Conservation (phyloP, 2,329 filamentous ascomycete genomes). For the Hypoxylon sp. region DNA sequence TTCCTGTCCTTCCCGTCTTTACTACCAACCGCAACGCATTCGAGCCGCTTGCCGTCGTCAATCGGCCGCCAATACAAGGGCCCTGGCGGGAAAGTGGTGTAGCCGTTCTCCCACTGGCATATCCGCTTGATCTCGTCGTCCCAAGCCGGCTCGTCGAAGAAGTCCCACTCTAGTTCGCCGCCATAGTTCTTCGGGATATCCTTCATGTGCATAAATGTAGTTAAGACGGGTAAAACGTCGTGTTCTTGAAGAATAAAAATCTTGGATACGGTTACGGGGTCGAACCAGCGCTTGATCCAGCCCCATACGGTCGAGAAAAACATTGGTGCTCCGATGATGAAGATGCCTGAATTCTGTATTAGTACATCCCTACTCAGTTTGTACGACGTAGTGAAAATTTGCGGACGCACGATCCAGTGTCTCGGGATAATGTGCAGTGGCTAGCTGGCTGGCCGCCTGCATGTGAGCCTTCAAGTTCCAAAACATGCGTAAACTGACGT, state of each 20-base stretch:
- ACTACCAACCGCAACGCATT: slow-evolving; percentile 67
- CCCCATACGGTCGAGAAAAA: slow-evolving; percentile 96
- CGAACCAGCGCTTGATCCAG: slow-evolving; percentile 96
- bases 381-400: neutral
- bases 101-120: slow-evolving; percentile 65
- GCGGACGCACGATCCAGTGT: slow-evolving; percentile 80
- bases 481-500: slow-evolving; percentile 91
- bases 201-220: slow-evolving; percentile 81
- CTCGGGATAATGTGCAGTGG: slow-evolving; percentile 95
- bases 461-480: slow-evolving; percentile 96
- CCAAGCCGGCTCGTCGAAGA: slow-evolving; percentile 79
- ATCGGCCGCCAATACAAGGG: slow-evolving; percentile 70
- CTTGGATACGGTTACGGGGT: slow-evolving; percentile 93
- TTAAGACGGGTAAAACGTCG: slow-evolving; percentile 82
- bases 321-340: slow-evolving; percentile 86
- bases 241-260: slow-evolving; percentile 86
- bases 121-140: slow-evolving; percentile 56
- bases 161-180: slow-evolving; percentile 85
- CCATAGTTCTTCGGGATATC: slow-evolving; percentile 94
- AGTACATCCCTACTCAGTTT: slow-evolving; percentile 7
- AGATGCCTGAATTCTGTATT: slow-evolving; percentile 55
- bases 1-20: slow-evolving; percentile 60
- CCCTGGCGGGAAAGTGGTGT: slow-evolving; percentile 67
- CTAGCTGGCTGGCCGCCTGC: slow-evolving; percentile 89
- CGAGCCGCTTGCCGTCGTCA: slow-evolving; percentile 60